These are phyloP conservation scores for Saccharum officinarum DNA, from an alignment of 176 grass and related monocot species.

Conservation along the genomic window DNA sequence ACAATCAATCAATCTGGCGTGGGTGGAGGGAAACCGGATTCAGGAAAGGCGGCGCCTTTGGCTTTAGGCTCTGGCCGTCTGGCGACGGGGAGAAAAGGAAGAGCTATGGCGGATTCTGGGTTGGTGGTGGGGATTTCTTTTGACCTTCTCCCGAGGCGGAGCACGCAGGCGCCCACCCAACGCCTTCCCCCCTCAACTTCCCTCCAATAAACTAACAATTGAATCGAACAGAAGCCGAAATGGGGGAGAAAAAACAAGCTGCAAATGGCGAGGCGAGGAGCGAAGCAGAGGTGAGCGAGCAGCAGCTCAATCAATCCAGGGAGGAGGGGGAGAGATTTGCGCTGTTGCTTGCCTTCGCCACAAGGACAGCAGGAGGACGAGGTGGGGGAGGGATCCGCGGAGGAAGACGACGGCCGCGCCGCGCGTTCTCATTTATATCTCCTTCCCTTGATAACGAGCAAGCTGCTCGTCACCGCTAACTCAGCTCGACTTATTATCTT, in stretches of 20 bases:
- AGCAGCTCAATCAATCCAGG: background rate
- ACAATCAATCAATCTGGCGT: background rate
- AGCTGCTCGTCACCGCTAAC: no score
- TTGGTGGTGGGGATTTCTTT: background rate
- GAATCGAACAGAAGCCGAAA: background rate
- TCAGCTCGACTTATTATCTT: no score
- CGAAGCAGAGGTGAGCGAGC: background rate
- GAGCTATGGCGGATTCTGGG: background rate
- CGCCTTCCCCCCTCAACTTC: background rate
- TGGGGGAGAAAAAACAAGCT: background rate
- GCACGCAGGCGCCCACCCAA: background rate
- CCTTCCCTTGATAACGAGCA: no score
- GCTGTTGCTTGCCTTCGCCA: background rate
- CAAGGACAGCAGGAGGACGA: background rate
- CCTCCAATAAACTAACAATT: background rate
- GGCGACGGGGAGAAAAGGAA: background rate
- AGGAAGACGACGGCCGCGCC: background rate
- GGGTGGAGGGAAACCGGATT: background rate
- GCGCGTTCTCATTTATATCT: background rate
- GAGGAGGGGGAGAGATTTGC: background rate
- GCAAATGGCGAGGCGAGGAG: background rate
- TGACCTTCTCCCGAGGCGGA: conserved; percentile 7
- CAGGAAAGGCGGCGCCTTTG: conserved; percentile 11
- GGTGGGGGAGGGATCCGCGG: background rate
- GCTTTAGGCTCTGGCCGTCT: background rate